Evolutionary conservation across 2,329 filamentous ascomycete species (phyloP).

Genomic region (Bipolaris victoriae): DNA sequence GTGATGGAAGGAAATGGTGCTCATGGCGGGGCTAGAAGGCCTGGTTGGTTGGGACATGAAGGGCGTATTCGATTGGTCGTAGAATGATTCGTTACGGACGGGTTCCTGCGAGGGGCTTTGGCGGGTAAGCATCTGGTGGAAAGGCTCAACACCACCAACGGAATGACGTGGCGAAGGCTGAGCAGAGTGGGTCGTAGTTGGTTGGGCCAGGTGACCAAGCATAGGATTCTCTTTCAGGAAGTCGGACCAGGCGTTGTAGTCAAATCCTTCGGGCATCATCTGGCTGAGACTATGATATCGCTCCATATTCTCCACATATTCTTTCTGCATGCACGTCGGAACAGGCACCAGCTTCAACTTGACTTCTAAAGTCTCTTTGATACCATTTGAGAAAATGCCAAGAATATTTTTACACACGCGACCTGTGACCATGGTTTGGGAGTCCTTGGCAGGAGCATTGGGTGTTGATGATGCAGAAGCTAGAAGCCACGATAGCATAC

Average conservation of each 20-base stretch:
- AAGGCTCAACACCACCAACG: slow-evolving; percentile 42
- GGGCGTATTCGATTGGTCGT: slow-evolving; percentile 32
- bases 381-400: slow-evolving; percentile 80
- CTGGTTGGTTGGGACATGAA: slow-evolving; percentile 48
- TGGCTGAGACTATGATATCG: slow-evolving; percentile 65
- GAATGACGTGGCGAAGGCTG: slow-evolving; percentile 28
- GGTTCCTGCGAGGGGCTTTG: slow-evolving; percentile 36
- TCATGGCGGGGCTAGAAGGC: slow-evolving; percentile 54
- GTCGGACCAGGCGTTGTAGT: slow-evolving; percentile 77
- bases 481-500: slow-evolving; percentile 87
- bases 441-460: slow-evolving; percentile 63
- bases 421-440: slow-evolving; percentile 80
- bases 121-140: slow-evolving; percentile 48
- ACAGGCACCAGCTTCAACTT: slow-evolving; percentile 85
- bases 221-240: slow-evolving; percentile 74
- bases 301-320: slow-evolving; percentile 67
- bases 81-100: slow-evolving; percentile 36
- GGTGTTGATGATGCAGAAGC: slow-evolving; percentile 64
- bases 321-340: slow-evolving; percentile 65
- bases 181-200: slow-evolving; percentile 24
- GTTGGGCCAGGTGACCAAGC: slow-evolving; percentile 42
- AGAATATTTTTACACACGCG: slow-evolving; percentile 86
- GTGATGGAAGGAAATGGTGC: slow-evolving; percentile 47
- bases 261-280: slow-evolving; percentile 65
- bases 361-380: slow-evolving; percentile 89